phyloP scores from a whole-genome alignment of 1,284 basidiomycete genomes.

The Singerocomus inundabilis region DNA sequence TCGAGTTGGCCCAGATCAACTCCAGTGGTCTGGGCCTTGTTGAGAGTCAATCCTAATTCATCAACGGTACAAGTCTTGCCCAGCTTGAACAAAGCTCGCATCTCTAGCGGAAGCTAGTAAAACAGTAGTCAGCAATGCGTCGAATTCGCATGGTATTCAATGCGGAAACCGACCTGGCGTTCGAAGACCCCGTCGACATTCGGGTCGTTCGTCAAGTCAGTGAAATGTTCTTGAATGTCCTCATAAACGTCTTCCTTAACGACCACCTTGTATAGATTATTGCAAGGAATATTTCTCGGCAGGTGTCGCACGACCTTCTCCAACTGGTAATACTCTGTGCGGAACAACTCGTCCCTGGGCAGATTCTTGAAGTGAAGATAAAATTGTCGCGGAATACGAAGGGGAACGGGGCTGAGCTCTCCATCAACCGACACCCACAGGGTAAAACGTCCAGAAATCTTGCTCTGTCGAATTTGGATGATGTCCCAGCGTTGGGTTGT shows the following conservation, averaged over 20 bases:
- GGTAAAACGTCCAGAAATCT: constrained; percentile 80
- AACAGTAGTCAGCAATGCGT: constrained; percentile 7
- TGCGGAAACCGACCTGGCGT: constrained; percentile 60
- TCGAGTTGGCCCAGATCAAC: constrained; percentile 87
- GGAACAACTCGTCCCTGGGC: constrained; percentile 65
- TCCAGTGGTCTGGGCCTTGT: constrained; percentile 80
- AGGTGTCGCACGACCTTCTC: constrained; percentile 78
- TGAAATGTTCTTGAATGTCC: constrained; percentile 87
- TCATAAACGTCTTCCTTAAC: constrained; percentile 86
- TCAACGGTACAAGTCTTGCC: constrained; percentile 82
- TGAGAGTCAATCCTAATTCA: constrained; percentile 72
- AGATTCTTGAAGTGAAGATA: constrained; percentile 85
- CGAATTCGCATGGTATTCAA: not conserved
- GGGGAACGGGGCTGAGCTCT: constrained; percentile 74
- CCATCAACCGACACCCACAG: constrained; percentile 89
- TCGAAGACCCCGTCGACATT: constrained; percentile 97
- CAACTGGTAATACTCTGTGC: constrained; percentile 64
- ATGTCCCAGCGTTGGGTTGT: constrained; percentile 87
- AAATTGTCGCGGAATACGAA: constrained; percentile 89
- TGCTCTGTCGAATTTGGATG: constrained; percentile 82
- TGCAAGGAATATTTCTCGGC: constrained; percentile 76
- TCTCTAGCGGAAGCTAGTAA: constrained; percentile 75
- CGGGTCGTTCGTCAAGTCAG: constrained; percentile 89
- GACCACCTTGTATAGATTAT: constrained; percentile 81
- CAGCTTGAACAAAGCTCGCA: constrained; percentile 82